These are phyloP conservation scores for Fonsecaea multimorphosa DNA, from an alignment of 2,329 filamentous ascomycete genomes.

Conservation along the genomic window DNA sequence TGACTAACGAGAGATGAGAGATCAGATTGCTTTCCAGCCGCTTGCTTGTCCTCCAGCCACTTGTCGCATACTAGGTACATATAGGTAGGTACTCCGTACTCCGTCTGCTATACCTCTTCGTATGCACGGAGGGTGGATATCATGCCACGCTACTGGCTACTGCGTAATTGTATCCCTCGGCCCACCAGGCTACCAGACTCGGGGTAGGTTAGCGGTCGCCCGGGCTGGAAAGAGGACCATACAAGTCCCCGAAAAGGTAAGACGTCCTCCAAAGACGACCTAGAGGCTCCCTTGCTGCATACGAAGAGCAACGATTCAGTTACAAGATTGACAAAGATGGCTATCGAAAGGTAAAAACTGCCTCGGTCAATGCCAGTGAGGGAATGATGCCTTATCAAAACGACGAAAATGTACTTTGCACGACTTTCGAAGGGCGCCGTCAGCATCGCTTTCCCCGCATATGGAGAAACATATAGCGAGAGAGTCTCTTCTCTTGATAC, in stretches of 20 bases:
- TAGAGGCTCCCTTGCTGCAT: background rate
- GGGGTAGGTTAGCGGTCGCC: background rate
- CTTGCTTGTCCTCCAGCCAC: background rate
- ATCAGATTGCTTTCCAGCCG: background rate
- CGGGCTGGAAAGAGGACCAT: background rate
- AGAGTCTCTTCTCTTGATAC: background rate
- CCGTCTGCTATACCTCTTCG: no score
- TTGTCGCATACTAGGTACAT: no score
- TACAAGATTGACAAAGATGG: background rate
- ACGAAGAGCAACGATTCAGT: background rate
- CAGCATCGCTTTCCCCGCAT: background rate
- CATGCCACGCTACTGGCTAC: background rate
- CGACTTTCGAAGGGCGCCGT: background rate
- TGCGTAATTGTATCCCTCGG: no score
- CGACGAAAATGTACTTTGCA: background rate
- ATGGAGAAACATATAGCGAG: background rate
- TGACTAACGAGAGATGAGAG: conserved; percentile 1
- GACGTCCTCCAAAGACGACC: background rate
- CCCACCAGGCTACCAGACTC: background rate
- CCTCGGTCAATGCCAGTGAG: background rate
- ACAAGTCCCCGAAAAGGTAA: background rate
- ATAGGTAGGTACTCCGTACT: no score
- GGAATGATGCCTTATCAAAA: background rate
- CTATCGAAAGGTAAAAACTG: background rate
- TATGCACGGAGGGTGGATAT: conserved; percentile 1